Base-by-base conservation (phyloP, 1,139 yeast genomes). In the Lodderomyces elongisporus region DNA sequence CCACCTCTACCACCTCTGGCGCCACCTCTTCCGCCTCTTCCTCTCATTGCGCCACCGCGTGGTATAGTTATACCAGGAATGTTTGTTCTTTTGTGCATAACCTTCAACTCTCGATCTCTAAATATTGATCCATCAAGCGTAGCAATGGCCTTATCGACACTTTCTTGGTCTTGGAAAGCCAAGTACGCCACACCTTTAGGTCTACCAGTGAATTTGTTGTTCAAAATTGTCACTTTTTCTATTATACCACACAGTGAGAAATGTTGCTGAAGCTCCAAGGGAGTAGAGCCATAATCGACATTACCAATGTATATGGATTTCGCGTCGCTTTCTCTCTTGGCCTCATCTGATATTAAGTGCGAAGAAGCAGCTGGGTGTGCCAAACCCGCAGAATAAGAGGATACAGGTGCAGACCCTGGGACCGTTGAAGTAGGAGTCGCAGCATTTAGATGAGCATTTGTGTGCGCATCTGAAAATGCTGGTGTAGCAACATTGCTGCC, bases 131-230 rank as follows among this genome's bases (percentile, higher is more conserved):
- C 93, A 48, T 82, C 79, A 44, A 82, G 66, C 1, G 61, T 55
- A 7, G 72, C 71, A 27, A 84, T 66, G 1, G 95, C 93, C 43
- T 74, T 69, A 14, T 74, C 62, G 2, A 84, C 91, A 3, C 73
- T 67, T 13, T 72, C 71, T 2, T 72, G 72, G 48, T 77, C 80
- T 23, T 79, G 75, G 52, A 83, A 85, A 52, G 85, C 95, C 46
- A 85, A 71, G 55, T 85, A 85, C 1, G 95, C 95, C 59, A 72
- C 85, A 4, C 95, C 95, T 55, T 82, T 84, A 26, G 95, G 93
- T 43, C 72, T 78, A 2, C 94, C 93, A 0, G 89, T 77, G 49
- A 61, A 65, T 50, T 77, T 79, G 60, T 85, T 83, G 44, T 73
- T 65, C 54, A 83, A 61, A 35, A 89, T 83, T 1, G 96, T 89